Evolutionary conservation across 257 asterid genomes (phyloP), one percentile per base, ranked within the genome.

Genomic region (Rhazya stricta): DNA sequence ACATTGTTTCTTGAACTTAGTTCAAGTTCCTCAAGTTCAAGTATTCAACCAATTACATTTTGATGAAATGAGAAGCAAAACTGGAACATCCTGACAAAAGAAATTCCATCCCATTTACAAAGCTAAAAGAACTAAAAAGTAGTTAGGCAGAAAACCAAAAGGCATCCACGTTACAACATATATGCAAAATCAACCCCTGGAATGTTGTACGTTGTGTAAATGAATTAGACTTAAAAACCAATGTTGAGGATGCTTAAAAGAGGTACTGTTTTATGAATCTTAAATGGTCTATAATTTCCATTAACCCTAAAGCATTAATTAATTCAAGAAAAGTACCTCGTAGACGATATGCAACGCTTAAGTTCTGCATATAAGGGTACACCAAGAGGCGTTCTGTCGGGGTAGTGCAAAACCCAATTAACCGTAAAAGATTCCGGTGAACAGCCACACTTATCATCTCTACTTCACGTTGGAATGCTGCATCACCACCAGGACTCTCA

Each of bases 401-500:
- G 5, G 99, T 94, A 77, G 97, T 91, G 85, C 98, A 92, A 79
- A 92, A 94, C 53, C 99, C 99, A 16, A 94, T 90, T 62, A 94
- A 82, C 23, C 93, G 83, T 67, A 94, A 84, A 46, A 94, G 96
- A 81, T 94, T 94, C 80, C 88, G 85, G 85, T 94, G 99, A 48
- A 94, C 99, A 67, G 99, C 99, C 41, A 94, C 98, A 75, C 97
- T 90, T 60, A 94, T 94, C 99, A 94, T 89, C 95, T 92, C 97
- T 32, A 94, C 97, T 87, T 94, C 99, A 25, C 99, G 96, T 77
- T 88, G 96, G 85, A 94, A 94, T 0, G 99, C 97, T 30, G 83
- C 89, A 78, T 94, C 99, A 41, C 99, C 98, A 58, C 97, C 97
- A 3, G 98, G 97, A 78, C 92, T 89, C 85, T 90, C 97, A 46